Base-by-base conservation (phyloP, 805 yeast species). In the Spathaspora arborariae region DNA sequence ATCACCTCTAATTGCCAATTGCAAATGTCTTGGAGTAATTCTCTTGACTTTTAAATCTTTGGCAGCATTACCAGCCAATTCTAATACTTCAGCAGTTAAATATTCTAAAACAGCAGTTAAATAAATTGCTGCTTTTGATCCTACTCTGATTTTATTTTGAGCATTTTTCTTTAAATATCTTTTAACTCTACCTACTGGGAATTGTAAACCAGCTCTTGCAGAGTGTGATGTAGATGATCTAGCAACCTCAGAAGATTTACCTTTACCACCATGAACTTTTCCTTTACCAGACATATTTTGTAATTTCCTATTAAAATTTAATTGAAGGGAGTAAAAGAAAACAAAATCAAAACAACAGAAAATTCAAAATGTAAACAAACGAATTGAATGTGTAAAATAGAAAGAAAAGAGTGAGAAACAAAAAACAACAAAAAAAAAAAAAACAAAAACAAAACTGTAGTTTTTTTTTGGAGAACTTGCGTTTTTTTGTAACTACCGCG, bases 131-230 rank as follows among this genome's bases (percentile, higher is more conserved):
- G 97, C 78, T 70, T 71, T 85, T 70, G 67, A 86, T 49, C 96
- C 96, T 42, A 89, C 95, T 67, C 96, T 69, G 54, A 79, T 71
- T 57, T 79, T 79, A 70, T 88, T 88, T 65, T 88, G 94, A 18
- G 96, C 96, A 54, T 85, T 88, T 68, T 79, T 84, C 76, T 91
- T 92, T 69, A 94, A 78, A 67, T 90, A 92, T 76, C 99, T 83
- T 81, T 94, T 92, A 59, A 94, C 90, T 84, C 99, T 89, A 50
- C 99, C 99, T 34, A 95, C 98, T 43, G 99, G 99, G 75, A 94
- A 94, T 67, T 86, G 94, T 65, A 90, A 75, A 20, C 97, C 97
- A 21, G 97, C 97, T 68, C 95, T 84, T 8, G 96, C 96, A 5
- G 96, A 88, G 58, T 91, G 96, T 11, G 96, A 87, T 58, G 86